These are phyloP conservation scores for Dryas octopetala DNA, from an alignment of 306 rosid species.

Conservation along the genomic window DNA sequence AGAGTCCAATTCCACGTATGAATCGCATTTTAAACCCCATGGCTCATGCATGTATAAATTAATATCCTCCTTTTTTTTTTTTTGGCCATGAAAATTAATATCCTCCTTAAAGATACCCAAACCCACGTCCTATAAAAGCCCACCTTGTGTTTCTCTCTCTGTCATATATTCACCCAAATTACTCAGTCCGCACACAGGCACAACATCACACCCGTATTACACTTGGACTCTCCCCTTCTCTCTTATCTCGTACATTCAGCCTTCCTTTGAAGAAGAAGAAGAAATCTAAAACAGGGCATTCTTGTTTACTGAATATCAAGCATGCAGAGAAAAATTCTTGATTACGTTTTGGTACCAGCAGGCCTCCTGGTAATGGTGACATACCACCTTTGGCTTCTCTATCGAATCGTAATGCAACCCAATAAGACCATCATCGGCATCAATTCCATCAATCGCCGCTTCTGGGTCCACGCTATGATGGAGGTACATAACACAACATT, in stretches of 20 bases:
- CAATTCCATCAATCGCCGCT: slow-evolving; percentile 80
- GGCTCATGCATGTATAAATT: no score
- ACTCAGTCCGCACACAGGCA: background rate
- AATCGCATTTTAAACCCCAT: background rate
- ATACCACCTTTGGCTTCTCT: slow-evolving; percentile 81
- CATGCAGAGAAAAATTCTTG: slow-evolving; percentile 54
- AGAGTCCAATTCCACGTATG: background rate
- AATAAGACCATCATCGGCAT: slow-evolving; percentile 72
- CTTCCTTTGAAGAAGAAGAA: background rate
- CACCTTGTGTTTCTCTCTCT: background rate
- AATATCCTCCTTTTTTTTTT: no score
- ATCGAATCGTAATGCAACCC: slow-evolving; percentile 52
- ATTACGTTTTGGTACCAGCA: slow-evolving; percentile 53
- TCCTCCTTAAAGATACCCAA: no score
- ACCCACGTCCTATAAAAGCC: background rate
- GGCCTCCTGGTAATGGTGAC: slow-evolving; percentile 55
- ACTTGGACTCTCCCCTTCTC: slow-evolving; percentile 18
- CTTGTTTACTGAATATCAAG: background rate
- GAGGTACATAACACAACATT: slow-evolving; percentile 44
- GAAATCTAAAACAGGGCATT: background rate
- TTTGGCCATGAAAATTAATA: no score
- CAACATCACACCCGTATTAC: slow-evolving; percentile 27
- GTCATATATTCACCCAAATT: background rate
- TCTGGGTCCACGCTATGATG: slow-evolving; percentile 93
- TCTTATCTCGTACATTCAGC: background rate